Percentiles rank a stretch among this genome's conserved stretches.
phyloP scores from a whole-genome alignment of 306 rosid genomes.

The Coriaria nepalensis region DNA sequence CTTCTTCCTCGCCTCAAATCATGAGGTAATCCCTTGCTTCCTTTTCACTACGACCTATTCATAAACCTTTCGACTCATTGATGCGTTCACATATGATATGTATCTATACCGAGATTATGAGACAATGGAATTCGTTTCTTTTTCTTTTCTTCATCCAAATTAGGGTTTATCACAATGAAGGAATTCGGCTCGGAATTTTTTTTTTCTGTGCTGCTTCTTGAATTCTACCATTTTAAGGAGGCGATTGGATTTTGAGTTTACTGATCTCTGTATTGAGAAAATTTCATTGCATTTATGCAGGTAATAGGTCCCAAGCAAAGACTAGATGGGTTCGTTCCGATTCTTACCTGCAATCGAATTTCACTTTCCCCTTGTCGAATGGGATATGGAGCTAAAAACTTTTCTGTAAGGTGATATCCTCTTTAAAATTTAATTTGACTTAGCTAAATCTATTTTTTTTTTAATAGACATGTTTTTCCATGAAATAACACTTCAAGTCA shows the following conservation, averaged over 20 bases:
- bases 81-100: not conserved
- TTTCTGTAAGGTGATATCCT: conserved; percentile 26
- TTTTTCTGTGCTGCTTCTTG: too few species aligned
- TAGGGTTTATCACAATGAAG: too few species aligned
- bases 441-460: not conserved
- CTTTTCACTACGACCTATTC: not conserved
- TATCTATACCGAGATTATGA: too few species aligned
- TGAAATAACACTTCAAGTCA: not conserved
- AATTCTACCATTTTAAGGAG: too few species aligned
- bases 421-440: conserved; percentile 4
- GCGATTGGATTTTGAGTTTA: too few species aligned
- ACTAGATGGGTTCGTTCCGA: conserved; percentile 17
- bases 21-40: conserved; percentile 25
- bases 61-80: too few species aligned
- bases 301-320: conserved; percentile 16
- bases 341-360: conserved; percentile 9
- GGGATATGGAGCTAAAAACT: conserved; percentile 8
- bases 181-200: too few species aligned
- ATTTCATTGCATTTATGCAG: conserved; percentile 18
- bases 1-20: conserved; percentile 21
- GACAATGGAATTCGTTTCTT: too few species aligned
- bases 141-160: too few species aligned
- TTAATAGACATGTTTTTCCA: not conserved
- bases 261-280: not conserved
- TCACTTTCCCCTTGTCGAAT: conserved; percentile 25